Percentiles rank a stretch among this genome's conserved stretches.
phyloP scores from a whole-genome alignment of 768 basidiomycete species.

The Candolleomyces eurysporus region DNA sequence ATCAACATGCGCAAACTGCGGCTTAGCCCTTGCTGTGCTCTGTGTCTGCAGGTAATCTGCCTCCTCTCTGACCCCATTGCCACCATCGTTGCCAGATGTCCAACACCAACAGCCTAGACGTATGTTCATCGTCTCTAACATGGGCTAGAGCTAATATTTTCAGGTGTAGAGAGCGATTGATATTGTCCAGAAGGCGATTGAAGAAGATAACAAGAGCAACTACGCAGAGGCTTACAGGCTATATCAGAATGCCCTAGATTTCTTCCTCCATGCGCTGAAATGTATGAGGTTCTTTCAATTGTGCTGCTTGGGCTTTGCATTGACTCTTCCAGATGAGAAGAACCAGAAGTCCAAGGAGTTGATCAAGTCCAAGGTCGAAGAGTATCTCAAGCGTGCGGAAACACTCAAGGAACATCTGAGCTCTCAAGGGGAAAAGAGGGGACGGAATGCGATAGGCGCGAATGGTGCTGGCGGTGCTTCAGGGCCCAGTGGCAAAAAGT shows the following conservation, averaged over 20 bases:
- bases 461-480: conserved; percentile 41
- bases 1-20: no score
- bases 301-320: neutral
- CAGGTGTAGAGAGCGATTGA: conserved; percentile 64
- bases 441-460: conserved; percentile 47
- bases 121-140: conserved; percentile 21
- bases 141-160: conserved; percentile 2
- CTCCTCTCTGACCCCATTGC: neutral
- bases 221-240: conserved; percentile 93
- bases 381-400: conserved; percentile 91
- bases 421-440: conserved; percentile 60
- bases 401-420: conserved; percentile 82
- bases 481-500: conserved; percentile 47
- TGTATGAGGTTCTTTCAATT: conserved; percentile 46
- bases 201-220: conserved; percentile 89
- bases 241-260: conserved; percentile 94
- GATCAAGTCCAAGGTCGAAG: conserved; percentile 84
- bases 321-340: conserved; percentile 45
- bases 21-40: no score
- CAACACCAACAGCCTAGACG: conserved; percentile 46
- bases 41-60: no score
- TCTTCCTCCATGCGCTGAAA: conserved; percentile 96
- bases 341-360: conserved; percentile 88
- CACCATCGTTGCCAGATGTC: conserved; percentile 30
- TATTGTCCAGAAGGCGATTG: conserved; percentile 89